A percentile compares a stretch with the other conserved stretches of the same genome.
Evolutionary conservation across 2,329 filamentous ascomycete species (phyloP).

Genomic region (Cercospora citrullina): DNA sequence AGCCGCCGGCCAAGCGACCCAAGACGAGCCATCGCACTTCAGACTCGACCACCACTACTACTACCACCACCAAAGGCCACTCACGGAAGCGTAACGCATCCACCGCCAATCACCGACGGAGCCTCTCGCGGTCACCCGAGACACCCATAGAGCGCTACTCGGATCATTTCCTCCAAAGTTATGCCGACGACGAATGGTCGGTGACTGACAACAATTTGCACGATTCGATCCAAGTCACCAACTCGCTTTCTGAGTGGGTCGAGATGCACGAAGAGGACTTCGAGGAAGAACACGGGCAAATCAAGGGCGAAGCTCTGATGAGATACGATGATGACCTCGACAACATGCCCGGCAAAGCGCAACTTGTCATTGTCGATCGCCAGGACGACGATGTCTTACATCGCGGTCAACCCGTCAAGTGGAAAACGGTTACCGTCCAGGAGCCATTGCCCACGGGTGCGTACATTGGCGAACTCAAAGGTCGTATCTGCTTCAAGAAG

Average conservation of each 20-base stretch:
- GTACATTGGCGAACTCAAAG: slow-evolving; percentile 71
- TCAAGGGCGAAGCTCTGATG: slow-evolving; percentile 69
- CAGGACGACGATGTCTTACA: slow-evolving; percentile 51
- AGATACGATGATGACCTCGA: slow-evolving; percentile 57
- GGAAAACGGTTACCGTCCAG: slow-evolving; percentile 65
- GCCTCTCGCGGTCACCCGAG: slow-evolving; percentile 71
- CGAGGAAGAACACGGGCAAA: slow-evolving; percentile 45
- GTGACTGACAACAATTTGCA: slow-evolving; percentile 73
- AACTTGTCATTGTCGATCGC: slow-evolving; percentile 54
- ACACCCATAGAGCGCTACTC: slow-evolving; percentile 37
- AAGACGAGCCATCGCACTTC: slow-evolving; percentile 81
- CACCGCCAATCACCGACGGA: slow-evolving; percentile 62
- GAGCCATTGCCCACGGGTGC: slow-evolving; percentile 53
- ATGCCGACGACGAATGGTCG: slow-evolving; percentile 50
- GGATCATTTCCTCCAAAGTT: slow-evolving; percentile 68
- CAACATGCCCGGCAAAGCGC: slow-evolving; percentile 54
- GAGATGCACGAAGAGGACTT: slow-evolving; percentile 63
- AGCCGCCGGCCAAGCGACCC: slow-evolving; percentile 71
- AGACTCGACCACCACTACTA: slow-evolving; percentile 70
- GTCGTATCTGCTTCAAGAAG: slow-evolving; percentile 49
- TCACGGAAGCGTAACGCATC: slow-evolving; percentile 62
- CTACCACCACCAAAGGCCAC: slow-evolving; percentile 62
- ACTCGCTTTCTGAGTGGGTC: slow-evolving; percentile 75
- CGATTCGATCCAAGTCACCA: slow-evolving; percentile 71
- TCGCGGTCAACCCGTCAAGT: slow-evolving; percentile 63